Evolutionary conservation across 257 asterid species (phyloP), one percentile per base, ranked within the genome.

Genomic region (Solanum piurae): DNA sequence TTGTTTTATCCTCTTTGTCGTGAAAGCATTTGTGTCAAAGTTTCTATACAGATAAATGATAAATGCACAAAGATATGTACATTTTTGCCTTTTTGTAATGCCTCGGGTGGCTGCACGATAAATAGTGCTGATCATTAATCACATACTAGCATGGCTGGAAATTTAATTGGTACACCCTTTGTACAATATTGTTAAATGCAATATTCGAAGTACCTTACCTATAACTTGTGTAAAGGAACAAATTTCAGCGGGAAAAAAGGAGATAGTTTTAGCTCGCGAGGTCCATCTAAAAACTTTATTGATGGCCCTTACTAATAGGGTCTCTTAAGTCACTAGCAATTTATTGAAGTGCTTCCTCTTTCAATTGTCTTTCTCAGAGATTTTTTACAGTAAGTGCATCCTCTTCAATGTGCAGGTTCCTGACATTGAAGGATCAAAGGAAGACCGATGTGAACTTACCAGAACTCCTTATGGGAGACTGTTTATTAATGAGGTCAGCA

Each of bases 351-450:
- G 85, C 10, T 42, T 7, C 40, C 40, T 79, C 85, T 9, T 44
- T 79, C 18, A 44, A 25, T 79, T 79, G 38, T 44, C 84, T 79
- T 27, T 4, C 38, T 42, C 85, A 6, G 66, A 9, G 18, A 27
- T 42, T 37, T 42, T 44, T 79, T n/a, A 44, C 40, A 25, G 66
- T 27, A 44, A 44, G 40, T 79, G 66, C 66, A 79, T 44, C 85
- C 40, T 52, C 88, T 82, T 74, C 88, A 37, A 86, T 77, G 9
- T 88, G n/a, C 92, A 96, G 99, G 98, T 96, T 74, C 99, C 99
- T 83, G 98, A 95, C 86, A 92, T 93, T 84, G 98, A 96, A 94
- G 97, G 96, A 76, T 93, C 94, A 3, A 92, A 91, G 62, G 94
- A 91, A 88, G 92, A 90, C 83, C 91, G 89, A 46, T 96, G 99